Percentiles rank a stretch among this genome's conserved stretches.
phyloP scores from a whole-genome alignment of 331 rosid genomes.

The Acacia concinna region DNA sequence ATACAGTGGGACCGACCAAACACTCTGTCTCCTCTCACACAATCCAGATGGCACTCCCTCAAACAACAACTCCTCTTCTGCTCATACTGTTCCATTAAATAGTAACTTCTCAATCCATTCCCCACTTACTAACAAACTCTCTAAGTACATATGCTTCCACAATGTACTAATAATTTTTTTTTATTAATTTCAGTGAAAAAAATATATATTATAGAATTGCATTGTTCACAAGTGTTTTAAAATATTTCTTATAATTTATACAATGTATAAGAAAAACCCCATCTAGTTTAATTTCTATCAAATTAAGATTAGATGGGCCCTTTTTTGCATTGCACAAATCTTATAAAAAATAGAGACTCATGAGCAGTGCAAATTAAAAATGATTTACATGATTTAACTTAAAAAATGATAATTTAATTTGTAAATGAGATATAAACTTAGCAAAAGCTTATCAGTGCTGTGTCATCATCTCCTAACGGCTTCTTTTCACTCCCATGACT shows the following conservation, averaged over 20 bases:
- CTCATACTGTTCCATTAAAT: conserved; percentile 23
- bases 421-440: background rate
- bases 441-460: background rate
- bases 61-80: background rate
- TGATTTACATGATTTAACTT: background rate
- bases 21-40: background rate
- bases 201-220: background rate
- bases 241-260: background rate
- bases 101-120: background rate
- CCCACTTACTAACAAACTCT: background rate
- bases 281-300: background rate
- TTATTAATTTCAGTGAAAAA: background rate
- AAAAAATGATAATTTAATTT: background rate
- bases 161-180: background rate
- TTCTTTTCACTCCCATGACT: background rate
- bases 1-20: conserved; percentile 35
- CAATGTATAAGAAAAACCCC: background rate
- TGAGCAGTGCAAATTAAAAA: background rate
- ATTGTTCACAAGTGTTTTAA: background rate
- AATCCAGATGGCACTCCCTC: conserved; percentile 30
- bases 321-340: background rate
- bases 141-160: background rate
- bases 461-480: background rate
- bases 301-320: background rate
- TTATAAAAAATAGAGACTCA: background rate